Evolutionary conservation across 495 filamentous ascomycete genomes (phyloP).

Genomic region (Staphylotrichum longicolle): DNA sequence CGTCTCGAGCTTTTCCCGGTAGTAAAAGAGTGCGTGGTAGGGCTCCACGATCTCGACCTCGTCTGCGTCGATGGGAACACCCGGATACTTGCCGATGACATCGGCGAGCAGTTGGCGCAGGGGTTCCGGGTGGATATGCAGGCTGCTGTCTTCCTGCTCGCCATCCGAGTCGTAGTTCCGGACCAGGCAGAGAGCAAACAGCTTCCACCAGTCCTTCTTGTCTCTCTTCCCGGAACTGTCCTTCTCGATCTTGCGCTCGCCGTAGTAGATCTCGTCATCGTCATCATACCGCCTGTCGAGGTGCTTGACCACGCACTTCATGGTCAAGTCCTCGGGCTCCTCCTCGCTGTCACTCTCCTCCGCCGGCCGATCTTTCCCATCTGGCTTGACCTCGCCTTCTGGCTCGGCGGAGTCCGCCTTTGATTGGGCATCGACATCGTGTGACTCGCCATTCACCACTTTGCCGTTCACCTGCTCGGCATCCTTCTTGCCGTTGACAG

Average conservation of each 20-base stretch:
- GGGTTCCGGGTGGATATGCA: constrained; percentile 37
- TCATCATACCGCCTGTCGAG: constrained; percentile 34
- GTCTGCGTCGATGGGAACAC: constrained; percentile 33
- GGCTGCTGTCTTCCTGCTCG: constrained; percentile 23
- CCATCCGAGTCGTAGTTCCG: constrained; percentile 27
- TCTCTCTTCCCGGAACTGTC: constrained; percentile 23
- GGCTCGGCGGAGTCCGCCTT: neutral
- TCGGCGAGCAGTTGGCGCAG: constrained; percentile 36
- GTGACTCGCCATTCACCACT: neutral
- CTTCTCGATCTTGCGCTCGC: constrained; percentile 30
- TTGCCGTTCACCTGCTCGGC: neutral
- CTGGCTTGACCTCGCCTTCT: neutral
- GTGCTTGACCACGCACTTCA: constrained; percentile 44
- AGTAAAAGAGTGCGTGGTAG: constrained; percentile 37
- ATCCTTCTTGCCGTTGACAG: constrained; percentile 3
- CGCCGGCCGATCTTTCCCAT: neutral
- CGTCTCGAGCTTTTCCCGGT: constrained; percentile 30
- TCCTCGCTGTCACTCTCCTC: constrained; percentile 1
- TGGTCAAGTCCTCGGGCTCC: constrained; percentile 26
- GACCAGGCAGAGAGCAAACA: constrained; percentile 39
- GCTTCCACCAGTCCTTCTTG: constrained; percentile 40
- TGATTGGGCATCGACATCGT: neutral
- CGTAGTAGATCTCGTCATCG: constrained; percentile 32
- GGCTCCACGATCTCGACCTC: constrained; percentile 35
- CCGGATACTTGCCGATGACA: constrained; percentile 34